Evolutionary conservation across 2,329 filamentous ascomycete genomes (phyloP).

Genomic region (Neophaeococcomyces mojaviensis): DNA sequence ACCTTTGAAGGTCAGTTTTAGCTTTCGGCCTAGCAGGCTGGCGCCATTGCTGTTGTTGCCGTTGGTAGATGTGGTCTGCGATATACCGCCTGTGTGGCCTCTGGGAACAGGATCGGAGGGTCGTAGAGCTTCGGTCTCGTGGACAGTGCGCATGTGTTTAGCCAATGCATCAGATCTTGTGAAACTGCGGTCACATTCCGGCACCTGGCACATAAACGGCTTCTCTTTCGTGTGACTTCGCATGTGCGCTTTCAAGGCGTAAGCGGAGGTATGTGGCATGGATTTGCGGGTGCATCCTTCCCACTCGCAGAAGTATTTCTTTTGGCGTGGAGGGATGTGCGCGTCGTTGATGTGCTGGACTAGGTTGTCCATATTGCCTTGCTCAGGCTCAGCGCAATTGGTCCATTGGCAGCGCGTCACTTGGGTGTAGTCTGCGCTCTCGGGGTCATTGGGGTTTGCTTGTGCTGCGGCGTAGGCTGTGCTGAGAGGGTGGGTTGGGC

Average conservation of each 20-base stretch:
- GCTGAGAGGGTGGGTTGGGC: constrained; percentile 29
- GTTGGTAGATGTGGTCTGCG: constrained; percentile 9
- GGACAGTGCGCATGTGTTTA: constrained; percentile 97
- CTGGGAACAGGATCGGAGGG: constrained; percentile 47
- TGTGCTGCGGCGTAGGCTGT: constrained; percentile 27
- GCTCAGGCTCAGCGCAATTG: constrained; percentile 61
- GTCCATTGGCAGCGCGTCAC: constrained; percentile 74
- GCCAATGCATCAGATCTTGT: constrained; percentile 91
- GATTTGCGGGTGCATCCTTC: constrained; percentile 80
- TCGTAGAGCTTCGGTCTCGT: constrained; percentile 90
- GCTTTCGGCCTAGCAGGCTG: constrained; percentile 13
- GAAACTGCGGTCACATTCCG: constrained; percentile 95
- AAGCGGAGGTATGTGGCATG: constrained; percentile 86
- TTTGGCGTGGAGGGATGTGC: constrained; percentile 86
- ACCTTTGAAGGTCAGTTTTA: constrained; percentile 23
- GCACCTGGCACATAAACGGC: constrained; percentile 91
- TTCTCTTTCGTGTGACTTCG: constrained; percentile 96
- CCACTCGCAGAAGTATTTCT: constrained; percentile 99
- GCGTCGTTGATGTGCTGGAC: constrained; percentile 84
- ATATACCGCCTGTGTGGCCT: constrained; percentile 30
- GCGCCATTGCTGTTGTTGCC: constrained; percentile 5
- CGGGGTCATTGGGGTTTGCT: constrained; percentile 23
- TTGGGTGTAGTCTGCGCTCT: constrained; percentile 38
- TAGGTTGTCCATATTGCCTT: constrained; percentile 72
- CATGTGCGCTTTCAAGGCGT: constrained; percentile 95